Base-by-base conservation (phyloP, 2,329 filamentous ascomycete genomes). In the Colletotrichum theobromicola region DNA sequence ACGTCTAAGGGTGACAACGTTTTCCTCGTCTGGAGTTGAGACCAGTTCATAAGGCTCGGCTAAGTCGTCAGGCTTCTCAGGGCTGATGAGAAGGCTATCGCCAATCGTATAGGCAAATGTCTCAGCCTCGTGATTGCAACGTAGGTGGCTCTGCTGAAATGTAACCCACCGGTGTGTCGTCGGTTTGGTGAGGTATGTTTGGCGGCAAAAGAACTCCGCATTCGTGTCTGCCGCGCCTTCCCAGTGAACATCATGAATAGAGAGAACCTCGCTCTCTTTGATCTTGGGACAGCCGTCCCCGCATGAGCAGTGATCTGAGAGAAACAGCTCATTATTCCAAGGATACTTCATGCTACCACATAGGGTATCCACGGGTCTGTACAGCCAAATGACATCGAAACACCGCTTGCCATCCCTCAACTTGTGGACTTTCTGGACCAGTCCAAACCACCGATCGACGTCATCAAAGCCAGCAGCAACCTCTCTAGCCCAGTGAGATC, bases 271-370 rank as follows among this genome's bases (percentile, higher is more conserved):
- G 0, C 88, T 82, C 2, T 88, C 86, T 0, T 85, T 77, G 4
- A 94, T 85, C 32, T 87, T 86, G 0, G 83, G 72, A 1, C 71
- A 72, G 0, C 57, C 79, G 21, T 89, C 85, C 0, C 84, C 81
- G 76, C 94, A 97, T 2, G 92, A 93, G 83, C 95, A 96, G 73
- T 95, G 91, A 65, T 95, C 90, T 0, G 92, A 94, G 0, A 96
- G 83, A 75, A 97, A 97, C 0, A 97, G 82, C 81, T 97, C 94
- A 66, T 95, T 94, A 0, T 83, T 76, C 82, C 91, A 92, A 0
- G 93, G 93, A 77, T 96, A 97, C 12, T 87, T 88, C 83, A 93
- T 92, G 7, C 89, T 84, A 0, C 88, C 90, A 57, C 95, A 94
- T 0, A 93, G 89, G 0, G 95, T 97, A 68, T 97, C 93, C 0